Evolutionary conservation across 352 stramenopile genomes (phyloP).

Genomic region (Phytopythium delawarense): DNA sequence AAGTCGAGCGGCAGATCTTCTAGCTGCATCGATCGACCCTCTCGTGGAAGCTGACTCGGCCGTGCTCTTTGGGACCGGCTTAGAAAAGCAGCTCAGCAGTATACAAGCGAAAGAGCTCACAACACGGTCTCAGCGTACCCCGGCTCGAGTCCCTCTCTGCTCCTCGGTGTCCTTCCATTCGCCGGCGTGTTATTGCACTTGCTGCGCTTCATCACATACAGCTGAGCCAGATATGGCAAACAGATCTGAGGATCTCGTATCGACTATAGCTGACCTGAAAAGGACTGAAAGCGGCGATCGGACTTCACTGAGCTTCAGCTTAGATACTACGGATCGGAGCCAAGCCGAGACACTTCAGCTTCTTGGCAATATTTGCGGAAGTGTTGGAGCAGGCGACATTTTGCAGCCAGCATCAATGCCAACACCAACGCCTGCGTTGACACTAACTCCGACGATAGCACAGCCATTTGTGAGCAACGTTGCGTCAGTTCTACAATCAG

Average conservation of each 20-base stretch:
- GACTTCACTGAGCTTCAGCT: neutral
- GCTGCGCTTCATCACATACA: neutral
- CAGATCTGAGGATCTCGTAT: neutral
- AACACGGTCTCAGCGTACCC: neutral
- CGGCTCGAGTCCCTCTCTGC: neutral
- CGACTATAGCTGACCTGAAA: no score
- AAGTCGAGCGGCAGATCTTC: neutral
- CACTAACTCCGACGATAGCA: neutral
- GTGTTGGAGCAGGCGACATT: neutral
- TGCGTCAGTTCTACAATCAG: neutral
- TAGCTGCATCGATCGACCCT: neutral
- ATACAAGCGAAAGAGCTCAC: neutral
- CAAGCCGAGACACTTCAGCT: neutral
- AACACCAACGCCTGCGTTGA: neutral
- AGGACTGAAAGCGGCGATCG: neutral
- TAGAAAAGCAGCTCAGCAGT: neutral
- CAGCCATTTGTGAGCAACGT: neutral
- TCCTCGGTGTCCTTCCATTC: neutral
- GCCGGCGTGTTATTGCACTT: neutral
- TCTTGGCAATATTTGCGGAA: neutral
- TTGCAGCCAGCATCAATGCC: neutral
- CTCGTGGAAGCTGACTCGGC: neutral
- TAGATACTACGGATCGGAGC: neutral
- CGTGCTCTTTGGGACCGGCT: neutral
- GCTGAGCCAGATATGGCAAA: neutral